phyloP scores from a whole-genome alignment of 805 yeast genomes.

The Candida endomychidarum region DNA sequence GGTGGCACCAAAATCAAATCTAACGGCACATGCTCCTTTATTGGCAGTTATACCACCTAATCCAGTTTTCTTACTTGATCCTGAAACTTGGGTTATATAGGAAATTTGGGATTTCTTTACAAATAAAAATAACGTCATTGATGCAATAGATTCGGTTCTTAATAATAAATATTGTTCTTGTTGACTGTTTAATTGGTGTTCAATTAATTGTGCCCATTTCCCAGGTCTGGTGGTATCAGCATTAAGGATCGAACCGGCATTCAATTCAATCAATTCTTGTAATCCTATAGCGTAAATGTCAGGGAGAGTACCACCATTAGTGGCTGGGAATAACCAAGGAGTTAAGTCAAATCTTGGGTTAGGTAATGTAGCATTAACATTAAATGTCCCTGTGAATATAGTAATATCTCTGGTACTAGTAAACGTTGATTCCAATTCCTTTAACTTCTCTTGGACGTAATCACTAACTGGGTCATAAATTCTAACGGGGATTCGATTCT shows the following conservation, averaged over 20 bases:
- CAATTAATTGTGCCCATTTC: conserved; percentile 75
- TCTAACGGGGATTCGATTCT: conserved; percentile 63
- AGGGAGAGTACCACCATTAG: conserved; percentile 48
- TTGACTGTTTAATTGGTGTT: conserved; percentile 55
- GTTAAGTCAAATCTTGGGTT: conserved; percentile 53
- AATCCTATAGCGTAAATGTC: conserved; percentile 88
- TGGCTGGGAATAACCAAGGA: conserved; percentile 79
- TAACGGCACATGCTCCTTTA: conserved; percentile 93
- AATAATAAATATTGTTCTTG: conserved; percentile 54
- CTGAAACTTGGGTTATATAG: conserved; percentile 78
- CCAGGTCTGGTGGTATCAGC: conserved; percentile 78
- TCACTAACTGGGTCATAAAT: conserved; percentile 89
- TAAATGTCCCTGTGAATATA: conserved; percentile 81
- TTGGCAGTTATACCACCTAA: conserved; percentile 96
- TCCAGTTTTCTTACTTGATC: conserved; percentile 94
- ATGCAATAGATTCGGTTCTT: conserved; percentile 74
- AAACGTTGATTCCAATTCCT: conserved; percentile 49
- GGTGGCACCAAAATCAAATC: conserved; percentile 79
- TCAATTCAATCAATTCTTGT: conserved; percentile 91
- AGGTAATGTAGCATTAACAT: conserved; percentile 70
- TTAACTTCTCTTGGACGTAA: conserved; percentile 67
- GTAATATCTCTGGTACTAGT: conserved; percentile 60
- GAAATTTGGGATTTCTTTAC: conserved; percentile 41
- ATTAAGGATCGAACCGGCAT: conserved; percentile 85
- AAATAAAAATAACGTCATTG: conserved; percentile 63